phyloP scores from a whole-genome alignment of 768 basidiomycete genomes.

The Suillus cothurnatus region DNA sequence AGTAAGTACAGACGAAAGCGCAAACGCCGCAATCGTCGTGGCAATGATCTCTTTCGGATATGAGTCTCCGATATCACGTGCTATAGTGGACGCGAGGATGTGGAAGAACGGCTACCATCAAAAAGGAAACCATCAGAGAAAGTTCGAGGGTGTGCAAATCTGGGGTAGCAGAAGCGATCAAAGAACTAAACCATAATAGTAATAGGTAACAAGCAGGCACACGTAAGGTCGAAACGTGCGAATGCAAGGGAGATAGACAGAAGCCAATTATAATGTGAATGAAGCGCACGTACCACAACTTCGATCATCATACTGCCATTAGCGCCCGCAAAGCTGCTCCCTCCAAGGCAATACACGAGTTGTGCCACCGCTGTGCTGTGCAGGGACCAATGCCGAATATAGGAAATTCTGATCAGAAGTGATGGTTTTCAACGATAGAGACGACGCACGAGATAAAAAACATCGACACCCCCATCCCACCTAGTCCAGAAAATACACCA shows the following conservation, averaged over 20 bases:
- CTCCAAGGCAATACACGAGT: conserved; percentile 82
- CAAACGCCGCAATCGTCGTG: conserved; percentile 88
- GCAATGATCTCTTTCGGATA: conserved; percentile 74
- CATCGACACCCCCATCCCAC: conserved; percentile 92
- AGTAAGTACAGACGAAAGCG: conserved; percentile 85
- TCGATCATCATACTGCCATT: conserved; percentile 99
- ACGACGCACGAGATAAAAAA: conserved; percentile 78
- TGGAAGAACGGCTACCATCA: conserved; percentile 86
- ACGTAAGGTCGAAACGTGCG: conserved; percentile 8
- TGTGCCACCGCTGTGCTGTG: conserved; percentile 75
- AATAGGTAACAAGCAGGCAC: conserved; percentile 1
- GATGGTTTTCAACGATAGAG: not conserved
- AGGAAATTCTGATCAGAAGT: not conserved
- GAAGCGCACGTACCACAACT: conserved; percentile 69
- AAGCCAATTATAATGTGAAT: not conserved
- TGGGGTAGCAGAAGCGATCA: conserved; percentile 3
- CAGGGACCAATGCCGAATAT: not conserved
- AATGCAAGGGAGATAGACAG: not conserved
- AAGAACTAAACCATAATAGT: not conserved
- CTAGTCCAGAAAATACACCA: conserved; percentile 77
- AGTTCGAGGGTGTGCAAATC: conserved; percentile 1
- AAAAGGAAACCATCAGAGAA: conserved; percentile 8
- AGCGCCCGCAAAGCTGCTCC: conserved; percentile 85
- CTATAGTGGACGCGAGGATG: conserved; percentile 80
- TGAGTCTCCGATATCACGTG: conserved; percentile 68